A percentile compares a stretch with the other conserved stretches of the same genome.
These are phyloP conservation scores for Apophysomyces ossiformis DNA, from an alignment of 371 early-diverging fungal species.

Conservation along the genomic window DNA sequence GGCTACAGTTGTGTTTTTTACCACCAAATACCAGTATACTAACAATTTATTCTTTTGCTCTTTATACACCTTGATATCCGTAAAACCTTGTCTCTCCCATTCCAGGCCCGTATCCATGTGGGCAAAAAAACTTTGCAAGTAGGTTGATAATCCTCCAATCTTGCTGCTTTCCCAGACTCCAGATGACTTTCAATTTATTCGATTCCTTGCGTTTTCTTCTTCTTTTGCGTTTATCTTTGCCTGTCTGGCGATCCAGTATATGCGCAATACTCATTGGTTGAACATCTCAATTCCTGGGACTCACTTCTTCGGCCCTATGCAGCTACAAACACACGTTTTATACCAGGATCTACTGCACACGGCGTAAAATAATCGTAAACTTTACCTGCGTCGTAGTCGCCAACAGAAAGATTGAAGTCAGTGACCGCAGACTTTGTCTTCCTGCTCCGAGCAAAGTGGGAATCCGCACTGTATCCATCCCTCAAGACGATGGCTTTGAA, in stretches of 20 bases:
- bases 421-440: background rate
- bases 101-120: no score
- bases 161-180: background rate
- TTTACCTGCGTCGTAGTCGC: background rate
- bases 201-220: background rate
- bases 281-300: conserved; percentile 10
- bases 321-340: background rate
- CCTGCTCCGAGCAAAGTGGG: background rate
- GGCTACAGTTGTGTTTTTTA: conserved; percentile 9
- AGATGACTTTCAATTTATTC: background rate
- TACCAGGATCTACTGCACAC: conserved; percentile 15
- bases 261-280: conserved; percentile 7
- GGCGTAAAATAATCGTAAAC: conserved; percentile 5
- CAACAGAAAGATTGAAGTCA: background rate
- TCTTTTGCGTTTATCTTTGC: background rate
- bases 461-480: background rate
- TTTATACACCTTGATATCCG: conserved; percentile 19
- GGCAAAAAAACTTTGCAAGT: no score
- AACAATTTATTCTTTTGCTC: conserved; percentile 14
- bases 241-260: conserved; percentile 6
- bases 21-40: conserved; percentile 19
- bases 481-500: background rate
- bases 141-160: background rate
- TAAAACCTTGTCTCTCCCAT: no score
- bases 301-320: background rate